phyloP scores from a whole-genome alignment of 2,329 filamentous ascomycete genomes.

The Aspergillus candidus region DNA sequence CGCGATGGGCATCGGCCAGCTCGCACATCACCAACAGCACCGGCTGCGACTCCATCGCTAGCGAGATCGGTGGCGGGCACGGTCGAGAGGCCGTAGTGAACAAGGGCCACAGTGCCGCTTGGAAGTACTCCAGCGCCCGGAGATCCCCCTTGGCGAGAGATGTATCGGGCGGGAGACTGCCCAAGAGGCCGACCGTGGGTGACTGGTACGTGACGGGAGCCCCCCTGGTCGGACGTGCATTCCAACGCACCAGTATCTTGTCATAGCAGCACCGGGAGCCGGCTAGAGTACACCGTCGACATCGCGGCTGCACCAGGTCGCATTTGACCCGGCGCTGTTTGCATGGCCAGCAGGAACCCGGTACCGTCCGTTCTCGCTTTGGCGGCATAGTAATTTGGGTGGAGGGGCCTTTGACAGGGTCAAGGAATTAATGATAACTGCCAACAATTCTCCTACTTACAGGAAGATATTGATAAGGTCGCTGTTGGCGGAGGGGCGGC shows the following conservation, averaged over 20 bases:
- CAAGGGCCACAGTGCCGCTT: slow-evolving; percentile 11
- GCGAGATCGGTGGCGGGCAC: slow-evolving; percentile 8
- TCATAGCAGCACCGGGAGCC: slow-evolving; percentile 31
- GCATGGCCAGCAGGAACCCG: slow-evolving; percentile 44
- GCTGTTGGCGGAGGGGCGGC: too few species aligned
- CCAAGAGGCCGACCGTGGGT: slow-evolving; percentile 1
- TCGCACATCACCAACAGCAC: slow-evolving; percentile 9
- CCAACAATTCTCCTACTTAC: too few species aligned
- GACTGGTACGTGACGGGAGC: slow-evolving; percentile 2
- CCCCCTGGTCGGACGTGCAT: slow-evolving; percentile 10
- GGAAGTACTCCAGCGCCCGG: slow-evolving; percentile 13
- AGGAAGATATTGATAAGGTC: too few species aligned
- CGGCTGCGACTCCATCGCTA: slow-evolving; percentile 7
- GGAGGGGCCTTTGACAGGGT: too few species aligned
- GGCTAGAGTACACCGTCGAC: slow-evolving; percentile 30
- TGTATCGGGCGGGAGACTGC: slow-evolving; percentile 3
- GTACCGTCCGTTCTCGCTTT: slow-evolving; percentile 23
- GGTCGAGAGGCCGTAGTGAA: slow-evolving; percentile 6
- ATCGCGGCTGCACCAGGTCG: slow-evolving; percentile 32
- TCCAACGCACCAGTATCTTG: slow-evolving; percentile 38
- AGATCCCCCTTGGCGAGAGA: slow-evolving; percentile 4
- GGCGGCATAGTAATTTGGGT: slow-evolving; percentile 9
- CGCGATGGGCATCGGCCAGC: slow-evolving; percentile 8
- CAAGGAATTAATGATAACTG: too few species aligned
- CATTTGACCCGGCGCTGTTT: slow-evolving; percentile 43